Evolutionary conservation across 2,329 filamentous ascomycete genomes (phyloP), one percentile per base, ranked within the genome.

Genomic region (Raffaelea arxii): DNA sequence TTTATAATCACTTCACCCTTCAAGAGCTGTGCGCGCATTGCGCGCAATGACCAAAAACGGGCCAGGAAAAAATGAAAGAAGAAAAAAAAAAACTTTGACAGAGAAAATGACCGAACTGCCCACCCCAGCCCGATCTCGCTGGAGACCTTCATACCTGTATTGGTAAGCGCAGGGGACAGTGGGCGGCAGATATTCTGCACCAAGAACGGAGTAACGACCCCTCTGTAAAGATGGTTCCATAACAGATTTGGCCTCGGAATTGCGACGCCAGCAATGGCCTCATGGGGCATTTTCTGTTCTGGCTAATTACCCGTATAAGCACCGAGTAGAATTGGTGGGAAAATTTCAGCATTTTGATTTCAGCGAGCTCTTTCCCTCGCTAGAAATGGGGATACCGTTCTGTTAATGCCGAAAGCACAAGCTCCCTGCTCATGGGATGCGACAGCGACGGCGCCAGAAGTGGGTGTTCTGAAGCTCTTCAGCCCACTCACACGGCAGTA

Each of bases 121-220:
- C 25, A 37, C 21, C 18, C 6, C 23, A 27, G 32, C 32, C 42
- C 42, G 42, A 44, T 44, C 22, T 44, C 42, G 42, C 42, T 37
- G 27, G n/a, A 24, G 27, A 22, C 16, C 22, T 25, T 19, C 42
- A 9, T 16, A n/a, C 42, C 5, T 35, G 19, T 12, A 44, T 44
- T 44, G 42, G 42, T 44, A 44, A 44, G 30, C 32, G 42, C 16
- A 25, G 42, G 42, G 42, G 27, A 9, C 24, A 32, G 19, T 32
- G 23, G 21, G 22, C 12, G 14, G 32, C 7, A 9, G 16, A 30
- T 30, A 9, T 16, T 30, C 27, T 30, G 27, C 27, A 16, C 27
- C 16, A 16, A 30, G 9, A 30, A 16, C 27, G 16, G 16, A 30
- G 16, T 9, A 30, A 30, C 9, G 16, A 30, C 27, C 27, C 27